Base-by-base conservation (phyloP, 148 eudicot species). In the Beta vulgaris region DNA sequence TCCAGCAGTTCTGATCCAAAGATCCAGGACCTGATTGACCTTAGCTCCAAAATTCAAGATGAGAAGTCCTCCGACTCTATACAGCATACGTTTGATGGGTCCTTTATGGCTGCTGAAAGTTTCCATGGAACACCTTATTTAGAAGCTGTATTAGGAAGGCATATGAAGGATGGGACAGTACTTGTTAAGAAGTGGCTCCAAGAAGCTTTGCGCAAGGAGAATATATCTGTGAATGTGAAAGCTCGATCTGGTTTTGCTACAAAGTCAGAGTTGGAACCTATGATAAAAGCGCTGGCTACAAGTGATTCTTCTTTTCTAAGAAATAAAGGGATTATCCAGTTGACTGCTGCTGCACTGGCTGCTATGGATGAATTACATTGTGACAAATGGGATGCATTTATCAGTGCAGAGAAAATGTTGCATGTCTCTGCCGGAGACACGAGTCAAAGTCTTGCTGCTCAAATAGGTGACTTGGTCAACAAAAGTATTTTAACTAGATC, bases 361-460 rank as follows among this genome's bases (percentile, higher is more conserved):
- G 89, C 97, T 64, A 81, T 92, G 44, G 93, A 89, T 78, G 97
- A 90, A 70, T 26, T 36, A 73, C 82, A 88, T 73, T 69, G 79
- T 78, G 86, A 93, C 60, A 90, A 82, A 77, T 95, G 97, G 97
- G 96, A 95, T 81, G 91, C 98, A n/a, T 87, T 92, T 82, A 85
- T 76, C 58, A 95, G 98, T 77, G 97, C 97, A 40, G 97, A 95
- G 86, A 95, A 92, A 87, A 92, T 95, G 86, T 77, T 95, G 73
- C 85, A 84, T 68, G 91, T 92, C 36, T 92, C 87, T 79, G 93
- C 97, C 59, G 93, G 88, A 74, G 98, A 95, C 76, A 89, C 97
- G 32, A 95, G 92, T 81, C 98, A 95, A 71, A 95, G 88, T 84
- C 97, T 95, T 77, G 93, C 98, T 85, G 88, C 98, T 80, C 98